These are phyloP conservation scores for Cercospora sojina DNA, from an alignment of 2,329 filamentous ascomycete species.

Conservation along the genomic window DNA sequence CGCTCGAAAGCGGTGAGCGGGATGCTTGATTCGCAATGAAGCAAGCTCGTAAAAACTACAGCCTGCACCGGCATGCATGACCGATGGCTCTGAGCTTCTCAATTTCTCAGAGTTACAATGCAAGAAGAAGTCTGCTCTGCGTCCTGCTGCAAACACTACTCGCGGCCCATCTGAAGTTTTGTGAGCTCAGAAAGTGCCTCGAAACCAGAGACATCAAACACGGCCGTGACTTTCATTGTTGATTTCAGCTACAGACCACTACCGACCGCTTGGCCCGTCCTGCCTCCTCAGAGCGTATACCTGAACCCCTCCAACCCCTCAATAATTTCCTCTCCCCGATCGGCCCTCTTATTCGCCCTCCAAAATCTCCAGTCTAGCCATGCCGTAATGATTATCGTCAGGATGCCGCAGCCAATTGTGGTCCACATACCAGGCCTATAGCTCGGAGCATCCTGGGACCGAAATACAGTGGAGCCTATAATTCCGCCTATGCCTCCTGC, in stretches of 20 bases:
- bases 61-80: background rate
- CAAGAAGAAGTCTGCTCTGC: too few species aligned
- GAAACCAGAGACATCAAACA: background rate
- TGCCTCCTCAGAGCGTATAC: slow-evolving; percentile 29
- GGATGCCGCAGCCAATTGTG: slow-evolving; percentile 32
- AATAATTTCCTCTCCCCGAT: slow-evolving; percentile 38
- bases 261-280: background rate
- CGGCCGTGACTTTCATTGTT: background rate
- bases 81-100: background rate
- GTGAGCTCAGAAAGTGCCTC: background rate
- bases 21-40: background rate
- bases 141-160: background rate
- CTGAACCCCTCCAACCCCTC: slow-evolving; percentile 39
- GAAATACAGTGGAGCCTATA: slow-evolving; percentile 38
- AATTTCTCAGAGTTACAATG: too few species aligned
- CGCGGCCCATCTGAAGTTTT: background rate
- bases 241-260: background rate
- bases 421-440: slow-evolving; percentile 39
- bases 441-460: slow-evolving; percentile 36
- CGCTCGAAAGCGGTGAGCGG: background rate
- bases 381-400: slow-evolving; percentile 33
- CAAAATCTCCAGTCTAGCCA: slow-evolving; percentile 37
- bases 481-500: slow-evolving; percentile 79
- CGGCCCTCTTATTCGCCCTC: slow-evolving; percentile 39
- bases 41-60: background rate